Evolutionary conservation across 352 stramenopile species (phyloP).

Genomic region (Pythium graminicola): DNA sequence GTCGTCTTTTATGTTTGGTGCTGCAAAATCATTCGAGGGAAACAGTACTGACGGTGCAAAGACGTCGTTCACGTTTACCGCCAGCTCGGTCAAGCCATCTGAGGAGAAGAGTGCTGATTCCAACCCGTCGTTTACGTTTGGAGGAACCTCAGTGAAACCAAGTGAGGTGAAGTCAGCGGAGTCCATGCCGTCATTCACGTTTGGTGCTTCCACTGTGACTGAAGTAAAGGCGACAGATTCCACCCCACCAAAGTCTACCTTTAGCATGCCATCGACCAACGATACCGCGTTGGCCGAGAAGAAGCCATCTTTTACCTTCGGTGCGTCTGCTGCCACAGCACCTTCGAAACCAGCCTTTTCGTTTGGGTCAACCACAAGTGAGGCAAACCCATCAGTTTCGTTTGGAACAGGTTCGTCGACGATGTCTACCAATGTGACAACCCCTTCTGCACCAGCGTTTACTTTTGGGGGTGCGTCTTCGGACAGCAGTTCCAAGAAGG

Average conservation of each 20-base stretch:
- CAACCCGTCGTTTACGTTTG: constrained; percentile 3
- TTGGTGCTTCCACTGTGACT: background rate
- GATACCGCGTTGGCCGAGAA: background rate
- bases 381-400: constrained; percentile 31
- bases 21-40: background rate
- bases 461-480: constrained; percentile 20
- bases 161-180: background rate
- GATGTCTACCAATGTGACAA: background rate
- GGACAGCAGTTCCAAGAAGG: constrained; percentile 12
- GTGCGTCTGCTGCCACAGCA: background rate
- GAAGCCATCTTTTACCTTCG: constrained; percentile 11
- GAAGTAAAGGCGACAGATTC: constrained; percentile 4
- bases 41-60: constrained; percentile 1
- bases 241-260: background rate
- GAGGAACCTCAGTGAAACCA: background rate
- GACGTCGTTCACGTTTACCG: constrained; percentile 8
- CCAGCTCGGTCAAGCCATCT: background rate
- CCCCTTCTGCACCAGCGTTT: constrained; percentile 4
- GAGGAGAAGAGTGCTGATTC: constrained; percentile 2
- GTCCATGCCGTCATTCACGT: constrained; percentile 6
- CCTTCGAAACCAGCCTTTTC: constrained; percentile 30
- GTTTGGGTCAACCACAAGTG: constrained; percentile 34
- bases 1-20: too few species aligned
- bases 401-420: constrained; percentile 24
- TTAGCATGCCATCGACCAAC: background rate